phyloP scores from a whole-genome alignment of 805 yeast genomes.

The Pichia nanzhaoensis region DNA sequence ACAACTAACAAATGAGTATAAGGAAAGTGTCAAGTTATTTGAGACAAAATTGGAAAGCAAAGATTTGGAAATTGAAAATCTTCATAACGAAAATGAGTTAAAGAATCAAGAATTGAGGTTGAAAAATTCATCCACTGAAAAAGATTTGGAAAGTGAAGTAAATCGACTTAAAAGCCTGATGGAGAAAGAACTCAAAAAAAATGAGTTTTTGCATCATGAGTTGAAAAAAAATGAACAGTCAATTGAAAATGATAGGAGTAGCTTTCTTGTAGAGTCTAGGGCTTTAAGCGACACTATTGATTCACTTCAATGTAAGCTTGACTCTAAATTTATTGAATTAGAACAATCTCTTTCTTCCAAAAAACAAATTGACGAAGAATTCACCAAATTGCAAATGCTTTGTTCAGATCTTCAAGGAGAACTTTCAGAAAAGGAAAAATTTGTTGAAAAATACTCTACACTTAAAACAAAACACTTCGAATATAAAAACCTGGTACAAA shows the following conservation, averaged over 20 bases:
- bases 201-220: neutral
- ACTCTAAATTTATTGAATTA: neutral
- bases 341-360: neutral
- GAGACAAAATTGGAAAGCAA: neutral
- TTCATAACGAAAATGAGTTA: neutral
- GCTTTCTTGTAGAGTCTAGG: neutral
- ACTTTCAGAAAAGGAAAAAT: slow-evolving; percentile 1
- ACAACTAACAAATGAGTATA: too few species aligned
- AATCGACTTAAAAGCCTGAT: neutral
- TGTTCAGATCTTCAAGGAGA: slow-evolving; percentile 8
- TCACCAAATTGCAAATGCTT: slow-evolving; percentile 5
- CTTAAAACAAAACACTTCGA: slow-evolving; percentile 1
- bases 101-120: neutral
- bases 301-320: neutral
- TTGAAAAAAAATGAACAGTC: neutral
- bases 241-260: neutral
- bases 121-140: neutral
- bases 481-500: neutral
- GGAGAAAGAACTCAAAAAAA: neutral
- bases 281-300: neutral
- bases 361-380: slow-evolving; percentile 4
- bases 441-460: slow-evolving; percentile 2
- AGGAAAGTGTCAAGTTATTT: too few species aligned
- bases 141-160: neutral
- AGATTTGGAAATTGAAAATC: neutral